Evolutionary conservation across 2,329 filamentous ascomycete genomes (phyloP).

Genomic region (Onygenales sp.): DNA sequence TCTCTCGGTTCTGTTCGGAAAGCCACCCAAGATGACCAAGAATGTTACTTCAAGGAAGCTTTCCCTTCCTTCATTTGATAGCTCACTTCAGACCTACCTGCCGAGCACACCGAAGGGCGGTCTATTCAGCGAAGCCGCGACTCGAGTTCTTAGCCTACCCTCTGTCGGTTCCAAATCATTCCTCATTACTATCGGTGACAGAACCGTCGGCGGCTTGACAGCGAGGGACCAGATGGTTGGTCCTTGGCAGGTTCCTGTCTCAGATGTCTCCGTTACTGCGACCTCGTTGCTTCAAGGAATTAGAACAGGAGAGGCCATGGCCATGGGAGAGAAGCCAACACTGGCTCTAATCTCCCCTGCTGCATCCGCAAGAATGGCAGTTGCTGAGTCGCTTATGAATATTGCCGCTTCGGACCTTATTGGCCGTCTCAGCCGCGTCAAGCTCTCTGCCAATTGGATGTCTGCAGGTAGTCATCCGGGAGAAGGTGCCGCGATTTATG

Average conservation of each 20-base stretch:
- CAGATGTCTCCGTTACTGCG: constrained; percentile 86
- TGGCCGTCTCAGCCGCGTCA: constrained; percentile 66
- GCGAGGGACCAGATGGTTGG: constrained; percentile 92
- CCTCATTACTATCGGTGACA: constrained; percentile 91
- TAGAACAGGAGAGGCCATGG: constrained; percentile 87
- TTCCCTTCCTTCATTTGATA: constrained; percentile 63
- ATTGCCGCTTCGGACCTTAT: constrained; percentile 69
- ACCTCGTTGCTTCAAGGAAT: constrained; percentile 66
- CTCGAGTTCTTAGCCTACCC: constrained; percentile 73
- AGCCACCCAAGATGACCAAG: constrained; percentile 70
- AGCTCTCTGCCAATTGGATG: constrained; percentile 98
- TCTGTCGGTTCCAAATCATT: constrained; percentile 96
- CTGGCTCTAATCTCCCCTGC: constrained; percentile 82
- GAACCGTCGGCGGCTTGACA: constrained; percentile 81
- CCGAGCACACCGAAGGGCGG: constrained; percentile 44
- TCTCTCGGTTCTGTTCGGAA: constrained; percentile 81
- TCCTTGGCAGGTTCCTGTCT: constrained; percentile 88
- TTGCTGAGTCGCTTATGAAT: constrained; percentile 89
- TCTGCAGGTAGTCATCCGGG: constrained; percentile 88
- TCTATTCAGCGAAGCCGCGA: constrained; percentile 59
- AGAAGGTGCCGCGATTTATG: constrained; percentile 84
- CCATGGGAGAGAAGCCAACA: constrained; percentile 86
- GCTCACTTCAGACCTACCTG: constrained; percentile 58
- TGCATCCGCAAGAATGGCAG: constrained; percentile 91
- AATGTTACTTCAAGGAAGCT: constrained; percentile 62